These are phyloP conservation scores for Penicillium sp. DNA, from an alignment of 2,329 filamentous ascomycete species.

Conservation along the genomic window DNA sequence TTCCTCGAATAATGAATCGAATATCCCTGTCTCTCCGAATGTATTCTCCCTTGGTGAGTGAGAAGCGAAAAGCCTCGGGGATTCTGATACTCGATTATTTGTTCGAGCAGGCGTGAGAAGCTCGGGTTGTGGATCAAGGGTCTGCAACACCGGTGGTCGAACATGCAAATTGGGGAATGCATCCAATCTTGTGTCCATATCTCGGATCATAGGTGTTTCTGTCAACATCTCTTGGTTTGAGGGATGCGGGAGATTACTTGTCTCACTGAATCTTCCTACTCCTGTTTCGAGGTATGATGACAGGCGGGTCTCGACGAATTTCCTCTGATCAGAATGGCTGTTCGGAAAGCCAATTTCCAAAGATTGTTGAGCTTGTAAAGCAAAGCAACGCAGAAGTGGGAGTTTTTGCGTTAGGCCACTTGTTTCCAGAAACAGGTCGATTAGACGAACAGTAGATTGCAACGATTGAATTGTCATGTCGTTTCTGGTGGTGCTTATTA, in stretches of 20 bases:
- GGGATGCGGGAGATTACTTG: neutral
- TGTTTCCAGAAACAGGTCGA: conserved; percentile 16
- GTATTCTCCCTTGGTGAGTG: neutral
- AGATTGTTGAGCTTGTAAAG: conserved; percentile 11
- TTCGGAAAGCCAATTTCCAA: neutral
- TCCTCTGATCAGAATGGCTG: neutral
- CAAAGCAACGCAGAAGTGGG: conserved; percentile 13
- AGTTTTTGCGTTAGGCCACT: conserved; percentile 7
- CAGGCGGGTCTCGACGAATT: neutral
- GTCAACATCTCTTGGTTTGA: neutral
- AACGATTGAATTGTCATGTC: neutral
- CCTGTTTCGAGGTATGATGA: neutral
- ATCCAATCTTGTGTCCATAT: too few relatives aligned
- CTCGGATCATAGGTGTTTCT: neutral
- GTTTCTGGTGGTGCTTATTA: neutral
- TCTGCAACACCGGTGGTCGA: neutral
- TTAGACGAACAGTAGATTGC: conserved; percentile 5
- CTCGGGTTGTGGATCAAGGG: neutral
- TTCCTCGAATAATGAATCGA: conserved; percentile 24
- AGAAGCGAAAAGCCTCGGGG: neutral
- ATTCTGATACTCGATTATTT: neutral
- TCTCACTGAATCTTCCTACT: neutral
- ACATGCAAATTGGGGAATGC: neutral
- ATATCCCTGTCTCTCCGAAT: conserved; percentile 7
- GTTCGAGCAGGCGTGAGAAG: neutral